Evolutionary conservation across 2,329 filamentous ascomycete genomes (phyloP), one percentile per base, ranked within the genome.

Genomic region (Paradendryphiella salina): DNA sequence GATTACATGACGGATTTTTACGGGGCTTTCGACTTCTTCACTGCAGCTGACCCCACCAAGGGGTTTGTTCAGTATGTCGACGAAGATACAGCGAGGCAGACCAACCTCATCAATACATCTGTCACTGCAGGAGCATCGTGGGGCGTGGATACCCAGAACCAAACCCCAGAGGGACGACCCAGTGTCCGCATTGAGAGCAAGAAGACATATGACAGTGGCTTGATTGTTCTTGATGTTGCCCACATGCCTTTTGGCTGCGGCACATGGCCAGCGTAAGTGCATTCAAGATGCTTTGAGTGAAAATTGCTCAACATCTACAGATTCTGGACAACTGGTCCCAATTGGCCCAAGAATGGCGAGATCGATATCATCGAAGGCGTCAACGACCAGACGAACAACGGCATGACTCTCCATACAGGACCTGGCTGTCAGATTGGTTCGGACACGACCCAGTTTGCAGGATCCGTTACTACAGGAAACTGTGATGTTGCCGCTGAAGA

Each of bases 241-340:
- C 80, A 82, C 54, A 80, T 81, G 69, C 80, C 80, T 1, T 73
- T 72, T 8, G 77, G 76, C 26, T 80, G 76, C 54, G 80, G 80
- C 15, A 75, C 76, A 10, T 82, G 80, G 80, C 79, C 79, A 26
- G 79, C 80, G 59, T 68, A 60, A 43, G 65, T 61, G 32, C 39
- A 36, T 1, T 9, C 9, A 11, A 15, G 15, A 23, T 7, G 5
- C n/a, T 11, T 3, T 3, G 23, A 1, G 31, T n/a, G 35, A 13
- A 34, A 11, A 10, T 31, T n/a, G 34, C 56, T 66, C 28, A 64
- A 49, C 3, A n/a, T 17, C 4, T 23, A 9, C 23, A 69, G 66
- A 6, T 70, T 70, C 51, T 71, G 67, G 67, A 70, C 65, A 44
- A 52, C 67, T 13, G 67, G 67, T 17, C 65, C 65, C 4, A 56